Evolutionary conservation across 495 filamentous ascomycete genomes (phyloP).

Genomic region (Tricharina praecox): DNA sequence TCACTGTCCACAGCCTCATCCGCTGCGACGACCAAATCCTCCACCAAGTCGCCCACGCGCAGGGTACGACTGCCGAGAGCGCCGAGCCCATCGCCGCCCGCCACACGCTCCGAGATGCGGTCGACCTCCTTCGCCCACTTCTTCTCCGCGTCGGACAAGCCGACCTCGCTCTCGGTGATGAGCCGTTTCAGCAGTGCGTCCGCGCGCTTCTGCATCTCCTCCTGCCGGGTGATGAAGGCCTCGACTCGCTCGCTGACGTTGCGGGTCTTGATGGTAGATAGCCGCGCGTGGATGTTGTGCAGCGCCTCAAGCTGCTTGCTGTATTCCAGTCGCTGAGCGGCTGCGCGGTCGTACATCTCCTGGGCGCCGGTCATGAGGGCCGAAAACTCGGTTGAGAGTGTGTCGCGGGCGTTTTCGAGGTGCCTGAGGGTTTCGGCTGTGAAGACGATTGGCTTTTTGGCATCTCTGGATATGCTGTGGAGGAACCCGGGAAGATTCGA

Average conservation of each 20-base stretch:
- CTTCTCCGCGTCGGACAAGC: constrained; percentile 22
- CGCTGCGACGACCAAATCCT: background rate
- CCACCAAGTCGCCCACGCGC: background rate
- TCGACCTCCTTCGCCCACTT: constrained; percentile 19
- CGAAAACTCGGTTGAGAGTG: constrained; percentile 19
- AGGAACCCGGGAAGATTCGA: constrained; percentile 8
- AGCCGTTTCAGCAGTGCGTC: constrained; percentile 18
- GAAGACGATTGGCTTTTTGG: constrained; percentile 15
- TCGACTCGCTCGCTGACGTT: constrained; percentile 14
- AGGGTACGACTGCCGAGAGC: background rate
- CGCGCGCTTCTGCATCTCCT: constrained; percentile 20
- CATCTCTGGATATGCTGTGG: constrained; percentile 1
- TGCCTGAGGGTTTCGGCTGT: constrained; percentile 17
- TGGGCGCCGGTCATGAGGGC: constrained; percentile 22
- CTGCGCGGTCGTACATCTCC: constrained; percentile 23
- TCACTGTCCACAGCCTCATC: background rate
- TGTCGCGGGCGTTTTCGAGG: constrained; percentile 14
- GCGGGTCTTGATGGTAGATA: constrained; percentile 8
- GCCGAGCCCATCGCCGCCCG: constrained; percentile 2
- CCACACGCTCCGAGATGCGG: constrained; percentile 15
- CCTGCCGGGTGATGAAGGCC: constrained; percentile 16
- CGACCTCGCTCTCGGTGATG: constrained; percentile 16
- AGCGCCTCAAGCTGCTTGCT: constrained; percentile 19
- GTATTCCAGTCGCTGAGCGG: constrained; percentile 22
- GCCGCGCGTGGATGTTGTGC: constrained; percentile 9